Base-by-base conservation (phyloP, 345 rosid genomes). In the Gossypium ekmanianum region DNA sequence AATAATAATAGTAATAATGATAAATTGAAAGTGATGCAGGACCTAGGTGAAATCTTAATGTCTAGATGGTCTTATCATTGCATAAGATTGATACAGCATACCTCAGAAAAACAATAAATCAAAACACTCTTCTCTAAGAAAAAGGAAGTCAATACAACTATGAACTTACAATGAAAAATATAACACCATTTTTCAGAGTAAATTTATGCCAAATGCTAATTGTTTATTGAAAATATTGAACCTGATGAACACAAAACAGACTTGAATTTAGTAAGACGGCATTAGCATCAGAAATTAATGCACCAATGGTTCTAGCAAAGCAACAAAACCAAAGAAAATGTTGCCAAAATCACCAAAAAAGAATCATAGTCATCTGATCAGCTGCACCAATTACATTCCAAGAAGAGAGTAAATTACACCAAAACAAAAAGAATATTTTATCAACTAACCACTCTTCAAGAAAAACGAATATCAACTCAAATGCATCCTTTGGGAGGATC, bases 401-500 rank as follows among this genome's bases (percentile, higher is more conserved):
- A 14, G 54, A 20, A 8, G 11, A 58, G 58, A 22, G 39, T 55
- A 20, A 66, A 52, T 59, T 17, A 18, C 13, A 66, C 41, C 24
- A 9, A 75, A 18, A 41, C n/a, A 50, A 29, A 29, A 17, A 13
- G 26, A 48, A 26, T 41, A 27, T 64, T 64, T 69, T 55, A 61
- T 62, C 50, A 43, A 83, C 91, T 78, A 75, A 94, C 98, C 91
- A 84, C 76, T 94, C 90, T 79, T 94, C 93, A 55, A 91, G 90
- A 83, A 89, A 89, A 34, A 85, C 76, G 61, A 91, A 92, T 59
- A 94, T 57, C 76, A 84, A 79, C 82, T 92, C 98, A 84, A 94
- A 94, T 1, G 98, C 95, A 84, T 94, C 97, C 79, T 86, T 85
- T 45, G 97, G 97, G 71, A 94, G 97, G 76, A 61, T 61, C 41